phyloP scores from a whole-genome alignment of 2,329 filamentous ascomycete species.

The Biscogniauxia marginata region DNA sequence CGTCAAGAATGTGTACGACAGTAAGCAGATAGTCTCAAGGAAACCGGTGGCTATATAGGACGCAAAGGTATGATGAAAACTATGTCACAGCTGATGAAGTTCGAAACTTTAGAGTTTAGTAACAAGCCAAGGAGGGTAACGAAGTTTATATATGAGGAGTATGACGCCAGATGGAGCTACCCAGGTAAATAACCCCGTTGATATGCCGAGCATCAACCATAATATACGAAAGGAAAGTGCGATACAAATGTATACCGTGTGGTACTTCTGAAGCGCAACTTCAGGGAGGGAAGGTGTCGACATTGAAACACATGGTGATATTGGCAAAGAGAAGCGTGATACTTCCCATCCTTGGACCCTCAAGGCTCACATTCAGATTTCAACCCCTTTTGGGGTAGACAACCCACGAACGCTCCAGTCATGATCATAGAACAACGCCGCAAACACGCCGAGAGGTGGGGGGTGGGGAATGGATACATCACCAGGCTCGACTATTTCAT shows the following conservation, averaged over 20 bases:
- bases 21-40: not conserved
- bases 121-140: not conserved
- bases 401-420: not conserved
- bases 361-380: slow-evolving; percentile 5
- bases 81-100: not conserved
- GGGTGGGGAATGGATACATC: slow-evolving; percentile 19
- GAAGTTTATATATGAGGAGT: not conserved
- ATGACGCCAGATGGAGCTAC: not conserved
- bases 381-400: slow-evolving; percentile 18
- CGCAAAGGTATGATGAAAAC: not conserved
- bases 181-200: not conserved
- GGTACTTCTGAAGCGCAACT: not conserved
- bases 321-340: slow-evolving; percentile 16
- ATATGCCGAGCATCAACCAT: slow-evolving; percentile 8
- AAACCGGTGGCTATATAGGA: not conserved
- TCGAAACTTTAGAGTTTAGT: not conserved
- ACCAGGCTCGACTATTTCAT: slow-evolving; percentile 3
- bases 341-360: slow-evolving; percentile 12
- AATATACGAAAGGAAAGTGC: slow-evolving; percentile 5
- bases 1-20: not conserved
- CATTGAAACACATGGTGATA: slow-evolving; percentile 18
- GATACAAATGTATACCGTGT: slow-evolving; percentile 10
- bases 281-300: slow-evolving; percentile 5
- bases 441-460: slow-evolving; percentile 25
- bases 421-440: slow-evolving; percentile 14